phyloP scores from a whole-genome alignment of 2,329 filamentous ascomycete species.

The Geosmithia flava region DNA sequence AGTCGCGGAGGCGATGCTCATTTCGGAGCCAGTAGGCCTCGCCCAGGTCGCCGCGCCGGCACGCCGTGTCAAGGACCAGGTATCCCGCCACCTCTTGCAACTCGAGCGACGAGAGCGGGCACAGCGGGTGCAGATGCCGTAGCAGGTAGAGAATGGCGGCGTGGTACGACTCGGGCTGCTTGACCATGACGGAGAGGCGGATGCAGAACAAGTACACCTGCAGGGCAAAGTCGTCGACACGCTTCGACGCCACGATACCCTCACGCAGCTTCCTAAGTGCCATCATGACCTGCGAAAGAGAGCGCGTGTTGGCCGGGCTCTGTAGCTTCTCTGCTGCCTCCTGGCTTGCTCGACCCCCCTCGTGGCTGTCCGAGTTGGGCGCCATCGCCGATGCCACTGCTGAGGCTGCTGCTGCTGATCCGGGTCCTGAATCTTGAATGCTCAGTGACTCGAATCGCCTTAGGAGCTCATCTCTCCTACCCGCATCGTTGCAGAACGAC shows the following conservation, averaged over 20 bases:
- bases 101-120: constrained; percentile 59
- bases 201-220: constrained; percentile 88
- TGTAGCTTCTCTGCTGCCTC: constrained; percentile 5
- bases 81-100: constrained; percentile 71
- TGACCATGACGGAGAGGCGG: constrained; percentile 66
- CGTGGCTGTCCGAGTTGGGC: too few species aligned
- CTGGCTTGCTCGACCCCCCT: background rate
- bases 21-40: constrained; percentile 59
- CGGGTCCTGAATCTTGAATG: constrained; percentile 2
- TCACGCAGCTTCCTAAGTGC: constrained; percentile 88
- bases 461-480: constrained; percentile 60
- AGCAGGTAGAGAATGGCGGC: constrained; percentile 76
- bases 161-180: constrained; percentile 79
- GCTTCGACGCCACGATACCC: constrained; percentile 67
- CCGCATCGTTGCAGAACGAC: constrained; percentile 68
- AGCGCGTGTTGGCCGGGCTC: constrained; percentile 34
- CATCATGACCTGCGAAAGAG: constrained; percentile 63
- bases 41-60: constrained; percentile 62
- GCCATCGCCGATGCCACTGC: background rate
- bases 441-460: constrained; percentile 58
- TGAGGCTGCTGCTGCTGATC: background rate
- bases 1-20: constrained; percentile 48
- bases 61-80: constrained; percentile 77
- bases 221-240: constrained; percentile 71
- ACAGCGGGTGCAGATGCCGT: constrained; percentile 52